Evolutionary conservation across 2,329 filamentous ascomycete species (phyloP), one percentile per base, ranked within the genome.

Genomic region (Cladosporium sp.): DNA sequence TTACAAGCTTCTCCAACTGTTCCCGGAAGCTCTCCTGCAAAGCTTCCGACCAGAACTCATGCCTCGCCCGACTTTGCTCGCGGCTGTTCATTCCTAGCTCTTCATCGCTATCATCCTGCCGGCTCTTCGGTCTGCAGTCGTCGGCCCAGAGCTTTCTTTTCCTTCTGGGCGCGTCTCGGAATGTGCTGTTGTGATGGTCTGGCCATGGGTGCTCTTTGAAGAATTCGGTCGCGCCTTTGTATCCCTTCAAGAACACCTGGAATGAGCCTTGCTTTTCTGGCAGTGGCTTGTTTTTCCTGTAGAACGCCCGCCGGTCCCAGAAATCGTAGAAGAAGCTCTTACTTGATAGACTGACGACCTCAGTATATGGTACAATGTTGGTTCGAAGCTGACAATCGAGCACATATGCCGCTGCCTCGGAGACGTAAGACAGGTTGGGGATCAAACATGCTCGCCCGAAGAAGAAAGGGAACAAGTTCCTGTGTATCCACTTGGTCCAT

Each of bases 401-500:
- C 5, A 96, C 91, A 73, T 97, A 99, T 37, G 94, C 94, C 17
- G 94, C 94, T 17, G 94, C 94, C 79, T 99, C 94, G 67, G 92
- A 97, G 66, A 99, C 91, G 72, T 99, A 99, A 57, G 92, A 97
- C 51, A 99, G 81, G 70, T 99, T 99, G 58, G 94, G 94, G 72
- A 99, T 99, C 56, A 99, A 84, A 65, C 92, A 97, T 47, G 93
- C 92, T 69, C 94, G 83, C 17, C 94, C 94, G 69, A 99, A 99
- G 75, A 90, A 97, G 77, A 95, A 99, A 8, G 94, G 94, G 67
- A 99, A 97, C 64, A 99, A 73, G 73, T 99, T 99, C 64, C 94
- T 84, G 74, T 99, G 94, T 78, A 99, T 92, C 94, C 94, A 99
- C 76, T 99, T 99, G 67, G 95, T 97, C 93, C 93, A 97, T 74